These are phyloP conservation scores for Sedum album DNA, from an alignment of 164 flowering plant species.

Conservation along the genomic window DNA sequence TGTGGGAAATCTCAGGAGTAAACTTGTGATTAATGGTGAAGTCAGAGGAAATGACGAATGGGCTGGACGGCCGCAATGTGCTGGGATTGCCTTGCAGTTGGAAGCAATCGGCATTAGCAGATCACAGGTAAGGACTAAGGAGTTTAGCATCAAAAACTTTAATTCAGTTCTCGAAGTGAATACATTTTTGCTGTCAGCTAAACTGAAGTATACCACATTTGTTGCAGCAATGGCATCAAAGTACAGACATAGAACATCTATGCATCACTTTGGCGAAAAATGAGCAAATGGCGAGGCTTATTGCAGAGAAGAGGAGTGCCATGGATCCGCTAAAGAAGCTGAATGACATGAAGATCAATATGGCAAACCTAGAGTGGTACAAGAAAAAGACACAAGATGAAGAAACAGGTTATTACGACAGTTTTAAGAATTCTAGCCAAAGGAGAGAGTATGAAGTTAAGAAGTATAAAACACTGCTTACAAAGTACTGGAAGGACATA, in stretches of 20 bases:
- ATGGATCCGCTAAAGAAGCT: constrained; percentile 21
- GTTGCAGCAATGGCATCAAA: not conserved
- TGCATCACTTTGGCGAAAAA: constrained; percentile 1
- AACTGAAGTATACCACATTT: not conserved
- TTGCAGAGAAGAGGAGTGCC: not conserved
- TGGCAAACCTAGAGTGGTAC: constrained; percentile 42
- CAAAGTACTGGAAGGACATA: constrained; percentile 28
- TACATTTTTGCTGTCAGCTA: not conserved
- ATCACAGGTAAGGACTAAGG: constrained; percentile 5
- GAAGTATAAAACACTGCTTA: constrained; percentile 16
- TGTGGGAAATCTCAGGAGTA: constrained; percentile 12
- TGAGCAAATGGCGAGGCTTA: not conserved
- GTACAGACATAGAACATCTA: not conserved
- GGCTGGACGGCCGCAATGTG: constrained; percentile 9
- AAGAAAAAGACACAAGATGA: constrained; percentile 20
- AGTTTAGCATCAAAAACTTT: not conserved
- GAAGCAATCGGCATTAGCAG: constrained; percentile 14
- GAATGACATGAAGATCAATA: constrained; percentile 19
- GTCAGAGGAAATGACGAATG: not conserved
- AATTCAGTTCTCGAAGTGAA: not conserved
- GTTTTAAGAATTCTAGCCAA: constrained; percentile 13
- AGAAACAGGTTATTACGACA: constrained; percentile 37
- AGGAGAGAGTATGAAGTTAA: constrained; percentile 12
- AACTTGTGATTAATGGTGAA: not conserved
- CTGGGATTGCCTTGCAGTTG: constrained; percentile 22